phyloP scores from a whole-genome alignment of 805 yeast species.

The Candida easanensis region DNA sequence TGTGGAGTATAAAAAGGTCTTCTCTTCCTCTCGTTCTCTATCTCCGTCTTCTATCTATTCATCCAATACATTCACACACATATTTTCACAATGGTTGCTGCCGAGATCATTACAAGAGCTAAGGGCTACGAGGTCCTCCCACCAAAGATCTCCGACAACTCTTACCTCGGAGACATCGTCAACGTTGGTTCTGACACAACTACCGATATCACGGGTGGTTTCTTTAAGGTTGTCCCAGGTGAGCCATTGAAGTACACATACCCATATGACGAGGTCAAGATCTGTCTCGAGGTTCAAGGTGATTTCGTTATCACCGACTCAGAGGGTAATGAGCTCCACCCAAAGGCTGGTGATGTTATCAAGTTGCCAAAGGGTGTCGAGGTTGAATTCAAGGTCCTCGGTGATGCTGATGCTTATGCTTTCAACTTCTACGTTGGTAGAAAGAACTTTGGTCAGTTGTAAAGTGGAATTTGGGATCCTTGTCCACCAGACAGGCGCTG shows the following conservation, averaged over 20 bases:
- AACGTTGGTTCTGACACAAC: constrained; percentile 56
- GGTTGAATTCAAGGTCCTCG: constrained; percentile 58
- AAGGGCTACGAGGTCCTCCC: constrained; percentile 57
- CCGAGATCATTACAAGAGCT: constrained; percentile 48
- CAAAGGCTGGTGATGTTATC: constrained; percentile 63
- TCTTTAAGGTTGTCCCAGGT: constrained; percentile 68
- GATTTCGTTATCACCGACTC: constrained; percentile 61
- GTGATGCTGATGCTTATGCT: constrained; percentile 57
- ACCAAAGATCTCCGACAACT: constrained; percentile 60
- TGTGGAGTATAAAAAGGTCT: neutral
- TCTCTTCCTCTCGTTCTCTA: neutral
- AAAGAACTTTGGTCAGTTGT: constrained; percentile 12
- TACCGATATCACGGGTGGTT: constrained; percentile 60
- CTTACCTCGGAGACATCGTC: constrained; percentile 64
- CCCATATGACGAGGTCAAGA: constrained; percentile 64
- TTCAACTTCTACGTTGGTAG: constrained; percentile 28
- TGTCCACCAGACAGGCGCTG: no score
- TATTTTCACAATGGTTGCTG: constrained; percentile 41
- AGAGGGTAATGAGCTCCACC: constrained; percentile 56
- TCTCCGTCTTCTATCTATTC: no score
- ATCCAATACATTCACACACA: no score
- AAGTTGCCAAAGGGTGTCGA: constrained; percentile 68
- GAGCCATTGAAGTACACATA: constrained; percentile 64
- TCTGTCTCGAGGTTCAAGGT: constrained; percentile 61
- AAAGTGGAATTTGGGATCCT: neutral